phyloP scores from a whole-genome alignment of 805 yeast genomes.

The Yarrowia yakushimensis region DNA sequence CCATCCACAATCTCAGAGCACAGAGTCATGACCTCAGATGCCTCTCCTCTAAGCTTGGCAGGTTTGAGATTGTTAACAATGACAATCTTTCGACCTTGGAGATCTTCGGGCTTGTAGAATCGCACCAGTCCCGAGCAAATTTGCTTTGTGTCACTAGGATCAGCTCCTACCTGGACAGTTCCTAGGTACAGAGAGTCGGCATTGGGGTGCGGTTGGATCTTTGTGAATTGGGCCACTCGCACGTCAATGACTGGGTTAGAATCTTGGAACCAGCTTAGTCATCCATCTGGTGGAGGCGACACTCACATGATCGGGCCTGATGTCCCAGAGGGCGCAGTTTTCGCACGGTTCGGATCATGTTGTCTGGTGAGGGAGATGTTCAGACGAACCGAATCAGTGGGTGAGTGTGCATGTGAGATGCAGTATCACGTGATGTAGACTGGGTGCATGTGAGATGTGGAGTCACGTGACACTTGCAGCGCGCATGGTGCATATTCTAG shows the following conservation, averaged over 20 bases:
- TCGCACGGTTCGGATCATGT: background rate
- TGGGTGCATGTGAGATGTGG: background rate
- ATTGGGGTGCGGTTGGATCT: conserved; percentile 12
- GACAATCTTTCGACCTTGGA: background rate
- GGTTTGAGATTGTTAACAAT: conserved; percentile 19
- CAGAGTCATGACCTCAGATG: conserved; percentile 13
- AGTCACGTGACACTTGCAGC: too few relatives aligned
- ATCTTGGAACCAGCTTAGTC: too few relatives aligned
- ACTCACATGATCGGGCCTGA: conserved; percentile 3
- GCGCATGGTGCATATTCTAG: too few relatives aligned
- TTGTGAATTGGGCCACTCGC: conserved; percentile 5
- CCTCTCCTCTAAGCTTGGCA: conserved; percentile 17
- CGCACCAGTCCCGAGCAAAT: conserved; percentile 4
- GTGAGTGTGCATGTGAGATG: background rate
- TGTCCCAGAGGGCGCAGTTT: background rate
- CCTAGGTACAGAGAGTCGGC: conserved; percentile 17
- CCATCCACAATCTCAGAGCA: conserved; percentile 4
- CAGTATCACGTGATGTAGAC: background rate
- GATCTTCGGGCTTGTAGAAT: background rate
- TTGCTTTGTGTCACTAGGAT: background rate
- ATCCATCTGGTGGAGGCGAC: too few relatives aligned
- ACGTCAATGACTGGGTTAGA: conserved; percentile 19
- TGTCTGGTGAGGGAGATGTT: background rate
- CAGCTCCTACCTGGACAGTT: conserved; percentile 8
- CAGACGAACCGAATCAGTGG: background rate